Base-by-base conservation (phyloP, 345 rosid species). In the Nasturtium officinale region DNA sequence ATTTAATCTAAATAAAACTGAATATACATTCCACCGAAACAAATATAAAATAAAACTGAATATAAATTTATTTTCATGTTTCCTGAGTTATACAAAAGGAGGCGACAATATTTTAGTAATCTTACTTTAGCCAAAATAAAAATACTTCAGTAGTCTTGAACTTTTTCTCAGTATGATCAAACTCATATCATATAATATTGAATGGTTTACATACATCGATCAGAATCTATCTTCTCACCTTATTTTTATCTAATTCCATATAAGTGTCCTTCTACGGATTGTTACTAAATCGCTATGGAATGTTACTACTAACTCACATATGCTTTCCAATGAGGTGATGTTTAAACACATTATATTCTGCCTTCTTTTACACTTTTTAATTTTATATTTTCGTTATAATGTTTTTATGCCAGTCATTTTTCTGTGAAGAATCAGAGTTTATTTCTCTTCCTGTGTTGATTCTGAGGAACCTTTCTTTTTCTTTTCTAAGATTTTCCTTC, bases 401-500 rank as follows among this genome's bases (percentile, higher is more conserved):
- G 23, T 5, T 61, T 26, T 50, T 51, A 13, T 71, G 53, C 45
- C 54, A 29, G 29, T 38, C 52, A 51, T 18, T 61, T 5, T 13
- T 61, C 54, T 9, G 61, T 38, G 9, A 37, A 50, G 11, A 29
- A 54, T 29, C 9, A 53, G 16, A 42, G 7, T 53, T 52, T n/a
- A 6, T 45, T 23, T 65, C 25, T 65, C 42, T 26, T 37, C 17
- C 51, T 71, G 23, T 61, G 52, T 71, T 37, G 42, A 71, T 61
- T 63, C 55, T 73, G 71, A 64, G 35, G 65, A 30, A 13, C 51
- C 15, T 29, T 42, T 43, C 47, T 13, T 16, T 38, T 63, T 43
- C 16, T 63, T 54, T 56, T 30, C 2, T 16, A 40, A n/a, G 33
- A 5, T 5, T 26, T 71, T 61, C 52, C 12, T 60, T 35, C 3